Evolutionary conservation across 1,139 yeast species (phyloP), one percentile per base, ranked within the genome.

Genomic region (Arxiozyma telluris): DNA sequence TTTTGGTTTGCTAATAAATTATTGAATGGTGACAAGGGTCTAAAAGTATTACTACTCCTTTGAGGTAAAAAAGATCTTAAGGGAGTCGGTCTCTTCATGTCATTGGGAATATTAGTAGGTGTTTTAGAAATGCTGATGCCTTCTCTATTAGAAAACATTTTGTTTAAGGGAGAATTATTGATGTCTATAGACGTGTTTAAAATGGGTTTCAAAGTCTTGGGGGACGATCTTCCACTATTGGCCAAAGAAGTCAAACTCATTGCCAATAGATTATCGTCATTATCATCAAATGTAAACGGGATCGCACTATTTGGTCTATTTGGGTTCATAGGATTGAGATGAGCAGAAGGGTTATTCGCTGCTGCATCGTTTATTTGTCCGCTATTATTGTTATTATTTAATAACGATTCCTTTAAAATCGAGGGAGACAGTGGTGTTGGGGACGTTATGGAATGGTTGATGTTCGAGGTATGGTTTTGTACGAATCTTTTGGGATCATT

Each of bases 161-260:
- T 41, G 41, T n/a, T 41, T 22, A 50, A 44, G 23, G 52, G 52
- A 21, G 47, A 43, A 44, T 50, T 44, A 45, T 38, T 44, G 15
- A 50, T 44, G 27, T 50, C 52, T 25, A 39, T 11, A 5, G 52
- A 48, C 6, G 48, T 38, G 3, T 22, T 25, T 41, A 50, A 20
- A 20, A 44, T 22, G 18, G 42, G 47, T 41, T 43, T 50, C 21
- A 44, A 39, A 11, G 30, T 50, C 46, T 68, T 58, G 9, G 71
- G 71, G 6, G 71, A 67, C 1, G 71, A 66, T 9, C 65, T 63
- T 12, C 70, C 65, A 50, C 69, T 65, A 52, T 66, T 66, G 20
- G 71, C 71, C 70, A 68, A 65, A 11, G 69, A 66, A 6, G 71
- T 66, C 41, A 68, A 54, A 52, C 71, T 67, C 50, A 68, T 56